Conservation (phyloP, 2,329 filamentous ascomycete species). For the Talaromyces piceae region DNA sequence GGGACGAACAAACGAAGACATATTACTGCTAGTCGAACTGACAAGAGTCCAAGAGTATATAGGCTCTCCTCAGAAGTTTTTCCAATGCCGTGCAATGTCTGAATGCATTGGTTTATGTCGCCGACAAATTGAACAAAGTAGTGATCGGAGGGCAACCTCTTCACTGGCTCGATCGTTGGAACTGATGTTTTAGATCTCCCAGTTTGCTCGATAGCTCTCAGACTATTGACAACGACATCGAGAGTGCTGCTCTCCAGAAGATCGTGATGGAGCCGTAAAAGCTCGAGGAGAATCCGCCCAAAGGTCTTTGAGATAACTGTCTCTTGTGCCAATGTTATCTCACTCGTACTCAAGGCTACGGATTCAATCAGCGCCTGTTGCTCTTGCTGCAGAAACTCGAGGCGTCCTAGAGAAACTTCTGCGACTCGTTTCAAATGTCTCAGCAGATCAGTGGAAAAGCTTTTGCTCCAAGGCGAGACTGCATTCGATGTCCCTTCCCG, state of each 20-base stretch:
- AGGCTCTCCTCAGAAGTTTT: conserved; percentile 15
- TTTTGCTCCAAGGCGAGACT: conserved; percentile 42
- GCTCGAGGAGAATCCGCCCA: conserved; percentile 25
- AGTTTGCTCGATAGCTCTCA: conserved; percentile 21
- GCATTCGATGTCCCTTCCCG: conserved; percentile 21
- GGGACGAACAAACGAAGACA: conserved; percentile 76
- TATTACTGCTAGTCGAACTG: conserved; percentile 68
- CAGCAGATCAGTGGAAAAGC: conserved; percentile 48
- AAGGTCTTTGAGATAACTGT: conserved; percentile 44
- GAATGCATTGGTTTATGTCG: conserved; percentile 21
- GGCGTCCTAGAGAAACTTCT: conserved; percentile 51
- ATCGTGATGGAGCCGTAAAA: conserved; percentile 28
- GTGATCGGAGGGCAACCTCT: conserved; percentile 19
- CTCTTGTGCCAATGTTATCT: conserved; percentile 47
- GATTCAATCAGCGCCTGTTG: conserved; percentile 54
- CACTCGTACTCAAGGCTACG: conserved; percentile 43
- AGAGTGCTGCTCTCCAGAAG: conserved; percentile 12
- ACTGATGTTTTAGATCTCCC: conserved; percentile 13
- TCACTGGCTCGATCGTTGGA: conserved; percentile 15
- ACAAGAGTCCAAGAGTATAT: conserved; percentile 52
- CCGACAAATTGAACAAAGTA: conserved; percentile 30
- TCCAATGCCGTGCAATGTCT: conserved; percentile 15
- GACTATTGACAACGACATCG: conserved; percentile 14
- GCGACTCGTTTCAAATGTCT: conserved; percentile 46
- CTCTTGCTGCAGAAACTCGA: conserved; percentile 59